phyloP scores from a whole-genome alignment of 495 filamentous ascomycete species.

The Parathielavia hyrcaniae region DNA sequence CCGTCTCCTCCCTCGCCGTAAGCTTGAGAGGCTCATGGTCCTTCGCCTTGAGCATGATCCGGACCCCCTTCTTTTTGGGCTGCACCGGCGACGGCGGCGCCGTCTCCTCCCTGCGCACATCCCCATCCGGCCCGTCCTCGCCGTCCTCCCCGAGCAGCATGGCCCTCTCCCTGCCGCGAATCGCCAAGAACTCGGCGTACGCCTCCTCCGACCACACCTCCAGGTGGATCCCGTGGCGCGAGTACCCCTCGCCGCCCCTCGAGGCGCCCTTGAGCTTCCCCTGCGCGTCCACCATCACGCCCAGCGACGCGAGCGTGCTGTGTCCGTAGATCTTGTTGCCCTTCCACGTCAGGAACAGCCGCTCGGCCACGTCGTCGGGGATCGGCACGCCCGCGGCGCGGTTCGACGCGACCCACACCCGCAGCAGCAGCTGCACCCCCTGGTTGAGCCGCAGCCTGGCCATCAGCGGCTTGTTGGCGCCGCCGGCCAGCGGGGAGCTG shows the following conservation, averaged over 20 bases:
- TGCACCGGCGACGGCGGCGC: slow-evolving; percentile 8
- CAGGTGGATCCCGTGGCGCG: slow-evolving; percentile 51
- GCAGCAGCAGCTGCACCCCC: slow-evolving; percentile 17
- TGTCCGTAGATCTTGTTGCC: slow-evolving; percentile 64
- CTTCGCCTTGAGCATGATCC: slow-evolving; percentile 48
- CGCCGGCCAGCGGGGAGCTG: slow-evolving; percentile 16
- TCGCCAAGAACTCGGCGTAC: slow-evolving; percentile 44
- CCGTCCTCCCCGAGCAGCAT: slow-evolving; percentile 23
- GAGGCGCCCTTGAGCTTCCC: slow-evolving; percentile 26
- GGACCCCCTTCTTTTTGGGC: slow-evolving; percentile 47
- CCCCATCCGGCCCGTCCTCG: not conserved
- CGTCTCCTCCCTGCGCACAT: not conserved
- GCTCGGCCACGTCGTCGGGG: slow-evolving; percentile 17
- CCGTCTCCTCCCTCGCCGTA: slow-evolving; percentile 34
- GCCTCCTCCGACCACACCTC: slow-evolving; percentile 65
- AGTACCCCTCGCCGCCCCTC: slow-evolving; percentile 32
- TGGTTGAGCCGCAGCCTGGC: slow-evolving; percentile 20
- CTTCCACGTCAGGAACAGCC: slow-evolving; percentile 74
- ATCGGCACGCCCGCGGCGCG: slow-evolving; percentile 8
- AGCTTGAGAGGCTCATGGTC: slow-evolving; percentile 36
- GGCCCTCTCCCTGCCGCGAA: slow-evolving; percentile 35
- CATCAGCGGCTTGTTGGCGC: slow-evolving; percentile 8
- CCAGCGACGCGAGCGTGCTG: slow-evolving; percentile 65
- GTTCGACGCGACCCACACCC: slow-evolving; percentile 16
- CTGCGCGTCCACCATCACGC: slow-evolving; percentile 43